Conservation (phyloP, 805 yeast species). For the Yueomyces sinensis region DNA sequence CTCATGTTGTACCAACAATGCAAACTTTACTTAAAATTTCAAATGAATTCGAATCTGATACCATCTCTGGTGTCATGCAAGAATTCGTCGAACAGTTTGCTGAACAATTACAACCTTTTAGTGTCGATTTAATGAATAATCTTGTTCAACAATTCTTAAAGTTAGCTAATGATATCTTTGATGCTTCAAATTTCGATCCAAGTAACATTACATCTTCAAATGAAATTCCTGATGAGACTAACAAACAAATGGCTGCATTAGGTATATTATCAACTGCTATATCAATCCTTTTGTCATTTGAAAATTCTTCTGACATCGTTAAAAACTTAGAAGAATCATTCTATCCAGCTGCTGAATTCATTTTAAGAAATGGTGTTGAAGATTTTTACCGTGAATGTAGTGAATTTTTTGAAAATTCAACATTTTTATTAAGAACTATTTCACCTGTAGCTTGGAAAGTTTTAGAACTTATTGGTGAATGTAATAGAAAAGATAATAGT, state of each 20-base stretch:
- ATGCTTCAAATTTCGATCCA: constrained; percentile 37
- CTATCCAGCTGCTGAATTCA: constrained; percentile 54
- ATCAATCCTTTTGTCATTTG: constrained; percentile 71
- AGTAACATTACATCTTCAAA: constrained; percentile 21
- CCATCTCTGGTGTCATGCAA: constrained; percentile 83
- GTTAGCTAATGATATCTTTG: constrained; percentile 56
- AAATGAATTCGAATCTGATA: constrained; percentile 74
- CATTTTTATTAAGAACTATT: constrained; percentile 44
- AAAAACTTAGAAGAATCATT: constrained; percentile 51
- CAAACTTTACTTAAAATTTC: constrained; percentile 62
- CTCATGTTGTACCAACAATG: constrained; percentile 69
- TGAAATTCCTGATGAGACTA: constrained; percentile 34
- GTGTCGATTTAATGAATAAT: constrained; percentile 51
- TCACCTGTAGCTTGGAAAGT: constrained; percentile 67
- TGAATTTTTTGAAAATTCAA: constrained; percentile 60
- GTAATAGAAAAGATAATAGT: constrained; percentile 26
- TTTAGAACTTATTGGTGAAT: constrained; percentile 36
- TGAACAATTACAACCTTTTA: constrained; percentile 83
- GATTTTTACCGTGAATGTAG: constrained; percentile 68
- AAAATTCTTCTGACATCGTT: constrained; percentile 60
- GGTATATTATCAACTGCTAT: constrained; percentile 74
- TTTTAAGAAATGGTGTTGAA: constrained; percentile 50
- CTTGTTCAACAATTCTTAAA: constrained; percentile 62
- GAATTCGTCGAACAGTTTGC: constrained; percentile 86
- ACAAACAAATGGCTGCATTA: constrained; percentile 69